Percentiles rank a stretch among this genome's conserved stretches.
Evolutionary conservation across 2,329 filamentous ascomycete genomes (phyloP).

Genomic region (Phaeosphaeria sp.): DNA sequence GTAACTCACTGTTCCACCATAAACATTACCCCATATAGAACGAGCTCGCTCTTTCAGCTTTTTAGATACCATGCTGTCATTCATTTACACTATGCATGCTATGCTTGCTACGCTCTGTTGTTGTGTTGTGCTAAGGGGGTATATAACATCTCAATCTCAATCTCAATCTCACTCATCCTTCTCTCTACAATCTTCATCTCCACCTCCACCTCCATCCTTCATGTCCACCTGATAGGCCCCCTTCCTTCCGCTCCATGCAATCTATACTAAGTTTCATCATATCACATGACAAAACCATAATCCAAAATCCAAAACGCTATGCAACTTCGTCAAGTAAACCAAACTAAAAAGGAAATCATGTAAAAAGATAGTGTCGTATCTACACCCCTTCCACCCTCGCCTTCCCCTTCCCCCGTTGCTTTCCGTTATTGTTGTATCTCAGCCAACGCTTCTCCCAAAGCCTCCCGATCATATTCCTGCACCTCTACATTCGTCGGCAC

Average conservation of each 20-base stretch:
- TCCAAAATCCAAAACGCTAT: not conserved
- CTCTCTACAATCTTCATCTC: no score
- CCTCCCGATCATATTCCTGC: conserved; percentile 47
- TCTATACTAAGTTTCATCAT: not conserved
- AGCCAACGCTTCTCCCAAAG: conserved; percentile 45
- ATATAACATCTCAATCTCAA: not conserved
- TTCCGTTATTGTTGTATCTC: no score
- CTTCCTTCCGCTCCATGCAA: not conserved
- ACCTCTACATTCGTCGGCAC: conserved; percentile 44
- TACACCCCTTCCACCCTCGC: not conserved
- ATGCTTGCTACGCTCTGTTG: no score
- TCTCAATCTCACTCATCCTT: no score
- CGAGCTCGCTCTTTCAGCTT: no score
- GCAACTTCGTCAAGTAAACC: not conserved
- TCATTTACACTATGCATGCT: not conserved
- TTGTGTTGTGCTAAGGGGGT: not conserved
- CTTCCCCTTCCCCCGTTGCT: no score
- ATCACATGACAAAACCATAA: not conserved
- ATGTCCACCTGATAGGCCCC: no score
- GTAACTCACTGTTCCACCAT: no score
- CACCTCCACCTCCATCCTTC: not conserved
- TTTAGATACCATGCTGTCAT: not conserved
- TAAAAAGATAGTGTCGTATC: not conserved
- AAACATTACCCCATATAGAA: no score
- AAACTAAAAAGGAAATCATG: not conserved